phyloP scores from a whole-genome alignment of 1,284 basidiomycete genomes.

The Leccinum subrobustum region DNA sequence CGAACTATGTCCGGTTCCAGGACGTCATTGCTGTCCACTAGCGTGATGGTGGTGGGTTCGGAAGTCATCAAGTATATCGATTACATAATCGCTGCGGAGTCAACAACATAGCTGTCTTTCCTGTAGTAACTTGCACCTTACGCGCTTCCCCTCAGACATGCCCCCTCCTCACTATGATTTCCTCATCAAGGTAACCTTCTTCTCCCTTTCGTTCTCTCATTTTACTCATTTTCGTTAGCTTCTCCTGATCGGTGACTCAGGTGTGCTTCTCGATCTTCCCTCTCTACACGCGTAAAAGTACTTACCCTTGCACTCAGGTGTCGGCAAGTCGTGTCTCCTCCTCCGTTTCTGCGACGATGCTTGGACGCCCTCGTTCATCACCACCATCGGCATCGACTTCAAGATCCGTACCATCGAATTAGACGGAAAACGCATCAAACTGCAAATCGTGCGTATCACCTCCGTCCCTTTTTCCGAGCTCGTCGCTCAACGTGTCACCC shows the following conservation, averaged over 20 bases:
- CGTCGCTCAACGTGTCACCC: background rate
- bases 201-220: background rate
- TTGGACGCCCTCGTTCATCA: slow-evolving; percentile 99
- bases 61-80: background rate
- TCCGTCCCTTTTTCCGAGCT: background rate
- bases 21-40: slow-evolving; percentile 75
- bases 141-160: slow-evolving; percentile 42
- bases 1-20: slow-evolving; percentile 74
- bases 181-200: slow-evolving; percentile 76
- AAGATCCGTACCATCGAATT: slow-evolving; percentile 97
- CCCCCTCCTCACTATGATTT: slow-evolving; percentile 89
- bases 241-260: slow-evolving; percentile 95
- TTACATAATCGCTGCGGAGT: background rate
- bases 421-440: slow-evolving; percentile 94
- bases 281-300: background rate
- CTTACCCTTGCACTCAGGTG: slow-evolving; percentile 52
- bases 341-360: slow-evolving; percentile 99
- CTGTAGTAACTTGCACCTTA: background rate
- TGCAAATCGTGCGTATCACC: slow-evolving; percentile 81
- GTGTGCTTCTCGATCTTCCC: slow-evolving; percentile 51
- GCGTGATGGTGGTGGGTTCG: slow-evolving; percentile 38
- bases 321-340: slow-evolving; percentile 98
- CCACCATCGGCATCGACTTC: slow-evolving; percentile 96
- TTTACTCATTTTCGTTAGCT: slow-evolving; percentile 50
- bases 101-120: no score